A percentile compares a stretch with the other conserved stretches of the same genome.
Conservation (phyloP, 306 rosid species). For the Cicer bijugum region DNA sequence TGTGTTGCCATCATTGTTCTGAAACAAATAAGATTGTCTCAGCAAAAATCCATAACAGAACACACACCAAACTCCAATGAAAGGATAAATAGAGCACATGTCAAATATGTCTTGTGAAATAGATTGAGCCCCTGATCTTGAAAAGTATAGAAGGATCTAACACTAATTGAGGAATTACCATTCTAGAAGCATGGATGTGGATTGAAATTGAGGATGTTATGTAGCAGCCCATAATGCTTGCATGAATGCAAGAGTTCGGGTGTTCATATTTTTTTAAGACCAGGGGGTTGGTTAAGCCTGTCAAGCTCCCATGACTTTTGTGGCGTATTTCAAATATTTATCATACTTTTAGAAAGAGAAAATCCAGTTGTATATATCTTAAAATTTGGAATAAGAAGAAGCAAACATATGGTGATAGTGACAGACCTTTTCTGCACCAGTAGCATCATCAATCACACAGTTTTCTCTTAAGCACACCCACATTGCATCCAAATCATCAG, state of each 20-base stretch:
- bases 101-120: slow-evolving; percentile 21
- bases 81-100: not conserved
- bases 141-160: slow-evolving; percentile 1
- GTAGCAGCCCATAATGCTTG: not conserved
- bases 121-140: slow-evolving; percentile 7
- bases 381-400: slow-evolving; percentile 24
- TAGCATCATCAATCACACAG: slow-evolving; percentile 97
- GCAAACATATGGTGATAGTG: slow-evolving; percentile 32
- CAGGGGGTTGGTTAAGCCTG: not conserved
- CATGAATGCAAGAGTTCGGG: not conserved
- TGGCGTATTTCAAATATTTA: slow-evolving; percentile 26
- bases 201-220: slow-evolving; percentile 1
- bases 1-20: slow-evolving; percentile 15
- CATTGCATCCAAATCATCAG: slow-evolving; percentile 98
- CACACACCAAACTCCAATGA: slow-evolving; percentile 3
- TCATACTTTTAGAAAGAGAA: slow-evolving; percentile 12
- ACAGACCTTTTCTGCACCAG: slow-evolving; percentile 94
- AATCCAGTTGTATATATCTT: slow-evolving; percentile 6
- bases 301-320: not conserved
- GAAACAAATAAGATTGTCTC: slow-evolving; percentile 26
- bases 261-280: not conserved
- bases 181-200: slow-evolving; percentile 25
- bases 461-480: slow-evolving; percentile 98
- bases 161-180: not conserved
- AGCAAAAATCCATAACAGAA: slow-evolving; percentile 20